Evolutionary conservation across 2,329 filamentous ascomycete genomes (phyloP).

Genomic region (Fusarium citri): DNA sequence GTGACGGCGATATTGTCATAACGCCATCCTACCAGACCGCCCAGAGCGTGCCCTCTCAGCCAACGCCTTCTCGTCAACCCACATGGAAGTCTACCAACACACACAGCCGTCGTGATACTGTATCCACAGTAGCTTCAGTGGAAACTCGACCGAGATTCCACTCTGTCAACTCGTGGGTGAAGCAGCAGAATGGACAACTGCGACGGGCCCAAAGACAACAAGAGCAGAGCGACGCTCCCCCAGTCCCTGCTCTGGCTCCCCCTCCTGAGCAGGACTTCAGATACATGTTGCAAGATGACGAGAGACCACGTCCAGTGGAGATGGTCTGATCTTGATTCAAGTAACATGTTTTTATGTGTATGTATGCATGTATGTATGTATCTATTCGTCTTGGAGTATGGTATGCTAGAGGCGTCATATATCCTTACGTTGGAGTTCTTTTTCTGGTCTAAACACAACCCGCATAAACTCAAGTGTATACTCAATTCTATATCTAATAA

Average conservation of each 20-base stretch:
- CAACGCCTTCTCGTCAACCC: slow-evolving; percentile 23
- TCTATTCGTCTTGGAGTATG: slow-evolving; percentile 25
- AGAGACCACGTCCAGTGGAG: slow-evolving; percentile 59
- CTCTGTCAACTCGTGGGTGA: slow-evolving; percentile 72
- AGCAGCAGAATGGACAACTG: slow-evolving; percentile 69
- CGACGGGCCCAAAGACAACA: slow-evolving; percentile 58
- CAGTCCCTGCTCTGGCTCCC: slow-evolving; percentile 54
- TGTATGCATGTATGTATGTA: slow-evolving; percentile 3
- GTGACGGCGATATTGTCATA: slow-evolving; percentile 69
- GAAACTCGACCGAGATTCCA: slow-evolving; percentile 68
- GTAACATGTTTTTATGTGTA: slow-evolving; percentile 4
- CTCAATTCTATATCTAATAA: slow-evolving; percentile 38
- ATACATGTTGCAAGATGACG: slow-evolving; percentile 64
- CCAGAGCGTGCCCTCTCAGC: slow-evolving; percentile 31
- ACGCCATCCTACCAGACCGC: slow-evolving; percentile 47
- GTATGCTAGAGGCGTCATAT: slow-evolving; percentile 10
- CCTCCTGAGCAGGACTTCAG: slow-evolving; percentile 60
- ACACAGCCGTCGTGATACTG: slow-evolving; percentile 58
- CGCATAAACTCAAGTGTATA: slow-evolving; percentile 27
- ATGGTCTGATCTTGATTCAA: slow-evolving; percentile 18
- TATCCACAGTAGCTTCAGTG: slow-evolving; percentile 65
- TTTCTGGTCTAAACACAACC: slow-evolving; percentile 14
- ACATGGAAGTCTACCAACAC: slow-evolving; percentile 32
- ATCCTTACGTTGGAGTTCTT: slow-evolving; percentile 15
- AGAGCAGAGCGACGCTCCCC: slow-evolving; percentile 50